These are phyloP conservation scores for Paradendryphiella salina DNA, from an alignment of 2,329 filamentous ascomycete genomes.

Conservation along the genomic window DNA sequence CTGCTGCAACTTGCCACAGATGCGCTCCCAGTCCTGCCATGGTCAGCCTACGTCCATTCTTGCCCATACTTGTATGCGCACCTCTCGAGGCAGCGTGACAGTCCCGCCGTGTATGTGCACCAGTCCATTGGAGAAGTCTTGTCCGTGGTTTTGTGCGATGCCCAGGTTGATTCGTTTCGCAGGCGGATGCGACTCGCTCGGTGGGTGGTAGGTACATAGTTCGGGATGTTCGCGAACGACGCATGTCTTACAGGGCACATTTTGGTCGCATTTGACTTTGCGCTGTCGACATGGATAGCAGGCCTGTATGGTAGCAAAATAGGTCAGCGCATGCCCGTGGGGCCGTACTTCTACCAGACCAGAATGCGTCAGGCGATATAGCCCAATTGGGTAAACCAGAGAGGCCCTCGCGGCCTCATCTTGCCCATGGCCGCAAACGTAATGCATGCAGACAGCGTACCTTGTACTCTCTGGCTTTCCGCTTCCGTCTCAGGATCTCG, in stretches of 20 bases:
- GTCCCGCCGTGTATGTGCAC: conserved; percentile 47
- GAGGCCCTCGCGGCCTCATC: conserved; percentile 6
- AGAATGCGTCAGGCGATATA: conserved; percentile 20
- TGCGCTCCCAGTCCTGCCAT: conserved; percentile 51
- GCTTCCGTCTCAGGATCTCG: conserved; percentile 55
- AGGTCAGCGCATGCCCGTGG: conserved; percentile 27
- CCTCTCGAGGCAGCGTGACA: conserved; percentile 47
- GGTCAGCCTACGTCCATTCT: conserved; percentile 22
- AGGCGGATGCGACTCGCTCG: conserved; percentile 47
- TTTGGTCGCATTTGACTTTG: conserved; percentile 54
- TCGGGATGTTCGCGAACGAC: conserved; percentile 57
- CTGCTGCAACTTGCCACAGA: conserved; percentile 53
- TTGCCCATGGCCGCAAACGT: background rate
- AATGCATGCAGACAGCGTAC: conserved; percentile 28
- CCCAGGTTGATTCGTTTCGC: conserved; percentile 45
- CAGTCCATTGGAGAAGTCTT: conserved; percentile 46
- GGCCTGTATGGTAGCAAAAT: conserved; percentile 33
- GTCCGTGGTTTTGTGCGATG: conserved; percentile 38
- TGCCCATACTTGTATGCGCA: conserved; percentile 14
- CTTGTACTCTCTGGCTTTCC: conserved; percentile 58
- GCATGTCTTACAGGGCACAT: conserved; percentile 55
- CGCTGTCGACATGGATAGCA: conserved; percentile 56
- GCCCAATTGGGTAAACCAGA: conserved; percentile 22
- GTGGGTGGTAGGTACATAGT: conserved; percentile 51
- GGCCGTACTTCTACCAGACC: conserved; percentile 12